Percentiles rank a stretch among this genome's conserved stretches.
Conservation (phyloP, 768 basidiomycete genomes). For the Mycena floridula region DNA sequence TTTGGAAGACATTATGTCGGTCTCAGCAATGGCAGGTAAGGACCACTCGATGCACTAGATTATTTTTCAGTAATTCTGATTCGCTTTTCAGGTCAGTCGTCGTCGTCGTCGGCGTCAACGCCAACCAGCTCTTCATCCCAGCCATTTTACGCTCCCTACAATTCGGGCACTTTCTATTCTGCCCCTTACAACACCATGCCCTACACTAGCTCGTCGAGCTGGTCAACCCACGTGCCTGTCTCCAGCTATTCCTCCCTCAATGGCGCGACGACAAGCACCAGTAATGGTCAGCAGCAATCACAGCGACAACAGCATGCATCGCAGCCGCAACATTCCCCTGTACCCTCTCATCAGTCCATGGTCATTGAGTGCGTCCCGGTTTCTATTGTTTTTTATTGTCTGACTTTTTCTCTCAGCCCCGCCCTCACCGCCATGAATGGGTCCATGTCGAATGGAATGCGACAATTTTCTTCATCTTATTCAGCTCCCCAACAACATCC, state of each 20-base stretch:
- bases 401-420: conserved; percentile 34
- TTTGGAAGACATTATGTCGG: background rate
- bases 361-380: conserved; percentile 66
- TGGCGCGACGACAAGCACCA: conserved; percentile 52
- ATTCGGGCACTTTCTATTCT: conserved; percentile 46
- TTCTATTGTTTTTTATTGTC: background rate
- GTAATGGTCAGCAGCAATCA: conserved; percentile 8
- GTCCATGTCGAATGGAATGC: no score
- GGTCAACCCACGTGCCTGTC: conserved; percentile 43
- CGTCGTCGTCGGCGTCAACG: conserved; percentile 35
- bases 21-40: background rate
- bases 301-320: conserved; percentile 22
- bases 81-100: conserved; percentile 12
- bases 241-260: conserved; percentile 76
- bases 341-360: conserved; percentile 31
- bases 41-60: conserved; percentile 4
- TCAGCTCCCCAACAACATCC: conserved; percentile 17
- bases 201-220: no score
- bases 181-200: conserved; percentile 25
- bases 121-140: conserved; percentile 35
- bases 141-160: conserved; percentile 40
- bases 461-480: conserved; percentile 25
- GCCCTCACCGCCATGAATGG: conserved; percentile 54
- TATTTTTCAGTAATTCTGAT: background rate
- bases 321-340: conserved; percentile 23